phyloP scores from a whole-genome alignment of 2,329 filamentous ascomycete genomes.

The Dendrostoma leiphaemia region DNA sequence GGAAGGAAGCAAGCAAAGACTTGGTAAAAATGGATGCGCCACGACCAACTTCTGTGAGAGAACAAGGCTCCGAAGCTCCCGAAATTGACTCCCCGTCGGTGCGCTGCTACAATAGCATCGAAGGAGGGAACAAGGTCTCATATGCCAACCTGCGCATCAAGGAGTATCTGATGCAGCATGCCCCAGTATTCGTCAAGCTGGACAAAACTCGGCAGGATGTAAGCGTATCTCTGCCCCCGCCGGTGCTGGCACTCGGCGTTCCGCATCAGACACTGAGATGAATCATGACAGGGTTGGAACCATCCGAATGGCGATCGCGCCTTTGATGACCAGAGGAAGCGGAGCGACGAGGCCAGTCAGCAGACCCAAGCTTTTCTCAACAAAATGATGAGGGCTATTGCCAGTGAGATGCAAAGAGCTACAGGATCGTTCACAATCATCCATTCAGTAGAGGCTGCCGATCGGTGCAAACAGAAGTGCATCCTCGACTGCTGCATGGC shows the following conservation, averaged over 20 bases:
- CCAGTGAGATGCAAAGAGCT: not conserved
- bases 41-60: no score
- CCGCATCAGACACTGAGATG: no score
- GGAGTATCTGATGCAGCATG: slow-evolving; percentile 10
- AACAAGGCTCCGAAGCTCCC: no score
- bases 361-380: not conserved
- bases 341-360: not conserved
- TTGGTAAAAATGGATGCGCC: no score
- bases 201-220: slow-evolving; percentile 5
- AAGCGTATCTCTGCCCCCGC: no score
- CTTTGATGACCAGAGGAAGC: not conserved
- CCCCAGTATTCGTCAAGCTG: slow-evolving; percentile 5
- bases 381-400: not conserved
- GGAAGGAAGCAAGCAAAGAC: no score
- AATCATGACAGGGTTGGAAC: slow-evolving; percentile 4
- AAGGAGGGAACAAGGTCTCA: not conserved
- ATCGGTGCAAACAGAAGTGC: not conserved
- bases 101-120: no score
- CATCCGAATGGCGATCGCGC: not conserved
- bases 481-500: slow-evolving; percentile 12
- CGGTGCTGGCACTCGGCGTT: no score
- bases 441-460: not conserved
- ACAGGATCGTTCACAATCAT: not conserved
- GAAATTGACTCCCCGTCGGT: no score
- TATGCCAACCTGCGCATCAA: not conserved